A percentile compares a stretch with the other conserved stretches of the same genome.
phyloP scores from a whole-genome alignment of 495 filamentous ascomycete species.

The Elaphomyces granulatus region DNA sequence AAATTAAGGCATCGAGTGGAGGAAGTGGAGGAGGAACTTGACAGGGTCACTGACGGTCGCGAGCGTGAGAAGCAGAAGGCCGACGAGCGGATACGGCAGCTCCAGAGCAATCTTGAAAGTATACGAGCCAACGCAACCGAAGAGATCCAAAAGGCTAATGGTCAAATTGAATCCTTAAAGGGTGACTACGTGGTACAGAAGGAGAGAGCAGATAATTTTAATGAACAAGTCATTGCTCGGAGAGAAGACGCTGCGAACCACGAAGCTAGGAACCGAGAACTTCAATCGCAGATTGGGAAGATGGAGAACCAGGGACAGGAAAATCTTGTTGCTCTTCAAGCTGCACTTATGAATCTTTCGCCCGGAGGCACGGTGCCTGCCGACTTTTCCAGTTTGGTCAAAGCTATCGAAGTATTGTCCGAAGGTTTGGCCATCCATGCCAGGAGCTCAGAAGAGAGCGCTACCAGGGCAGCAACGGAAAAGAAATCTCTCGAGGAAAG shows the following conservation, averaged over 20 bases:
- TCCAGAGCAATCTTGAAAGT: conserved; percentile 56
- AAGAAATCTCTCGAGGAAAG: conserved; percentile 37
- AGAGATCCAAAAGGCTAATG: conserved; percentile 40
- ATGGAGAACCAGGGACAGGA: conserved; percentile 37
- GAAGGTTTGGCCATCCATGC: conserved; percentile 39
- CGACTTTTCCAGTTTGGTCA: conserved; percentile 43
- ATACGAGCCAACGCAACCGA: conserved; percentile 41
- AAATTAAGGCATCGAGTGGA: conserved; percentile 62
- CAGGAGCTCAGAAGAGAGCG: conserved; percentile 26
- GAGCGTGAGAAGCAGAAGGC: conserved; percentile 59
- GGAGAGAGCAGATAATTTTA: conserved; percentile 37
- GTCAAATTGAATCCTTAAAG: conserved; percentile 38
- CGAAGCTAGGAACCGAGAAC: conserved; percentile 30
- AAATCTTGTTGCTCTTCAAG: conserved; percentile 40
- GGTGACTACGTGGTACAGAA: conserved; percentile 41
- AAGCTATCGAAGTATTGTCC: conserved; percentile 47
- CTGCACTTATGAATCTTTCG: conserved; percentile 47
- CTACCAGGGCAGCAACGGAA: conserved; percentile 23
- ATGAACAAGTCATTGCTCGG: conserved; percentile 36
- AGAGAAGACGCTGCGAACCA: conserved; percentile 37
- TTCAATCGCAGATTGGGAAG: conserved; percentile 32
- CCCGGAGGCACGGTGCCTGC: conserved; percentile 39
- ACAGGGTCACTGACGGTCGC: conserved; percentile 64
- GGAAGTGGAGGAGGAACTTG: conserved; percentile 79
- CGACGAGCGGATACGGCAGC: conserved; percentile 51